phyloP scores from a whole-genome alignment of 2,329 filamentous ascomycete genomes.

The Aspergillus vadensis region DNA sequence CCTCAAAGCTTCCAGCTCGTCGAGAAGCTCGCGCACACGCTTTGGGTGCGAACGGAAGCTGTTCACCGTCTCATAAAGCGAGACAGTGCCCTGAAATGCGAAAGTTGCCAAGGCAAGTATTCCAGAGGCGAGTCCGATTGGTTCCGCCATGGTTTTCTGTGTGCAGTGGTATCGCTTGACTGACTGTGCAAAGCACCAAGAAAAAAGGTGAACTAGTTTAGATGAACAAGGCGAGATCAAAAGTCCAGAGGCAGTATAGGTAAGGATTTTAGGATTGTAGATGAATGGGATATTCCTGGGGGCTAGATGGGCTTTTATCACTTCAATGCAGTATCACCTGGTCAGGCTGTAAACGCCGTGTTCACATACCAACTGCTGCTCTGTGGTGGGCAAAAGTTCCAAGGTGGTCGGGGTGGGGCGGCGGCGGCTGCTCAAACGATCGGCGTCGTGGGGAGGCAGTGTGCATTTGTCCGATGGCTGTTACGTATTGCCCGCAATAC shows the following conservation, averaged over 20 bases:
- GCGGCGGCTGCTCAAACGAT: slow-evolving; percentile 1
- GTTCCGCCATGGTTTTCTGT: slow-evolving; percentile 37
- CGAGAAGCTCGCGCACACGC: slow-evolving; percentile 43
- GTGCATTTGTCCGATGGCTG: too few relatives aligned
- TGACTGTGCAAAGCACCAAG: too few relatives aligned
- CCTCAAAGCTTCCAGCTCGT: slow-evolving; percentile 45
- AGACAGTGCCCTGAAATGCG: slow-evolving; percentile 43
- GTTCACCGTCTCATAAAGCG: slow-evolving; percentile 42
- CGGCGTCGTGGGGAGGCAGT: too few relatives aligned
- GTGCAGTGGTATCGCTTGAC: too few relatives aligned
- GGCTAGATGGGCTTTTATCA: not conserved
- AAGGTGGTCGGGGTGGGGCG: not conserved
- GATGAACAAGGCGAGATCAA: too few relatives aligned
- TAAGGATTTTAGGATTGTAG: not conserved
- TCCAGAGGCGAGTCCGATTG: slow-evolving; percentile 42
- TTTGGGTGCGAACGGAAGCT: slow-evolving; percentile 43
- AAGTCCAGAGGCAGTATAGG: not conserved
- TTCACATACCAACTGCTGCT: not conserved
- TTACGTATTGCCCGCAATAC: too few relatives aligned
- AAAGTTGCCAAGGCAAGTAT: slow-evolving; percentile 42
- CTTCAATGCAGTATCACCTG: not conserved
- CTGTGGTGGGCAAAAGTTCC: not conserved
- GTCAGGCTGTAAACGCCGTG: slow-evolving; percentile 1
- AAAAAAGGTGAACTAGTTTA: too few relatives aligned
- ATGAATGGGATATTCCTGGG: not conserved